These are phyloP conservation scores for Chaetomidium leptoderma DNA, from an alignment of 495 filamentous ascomycete genomes.

Conservation along the genomic window DNA sequence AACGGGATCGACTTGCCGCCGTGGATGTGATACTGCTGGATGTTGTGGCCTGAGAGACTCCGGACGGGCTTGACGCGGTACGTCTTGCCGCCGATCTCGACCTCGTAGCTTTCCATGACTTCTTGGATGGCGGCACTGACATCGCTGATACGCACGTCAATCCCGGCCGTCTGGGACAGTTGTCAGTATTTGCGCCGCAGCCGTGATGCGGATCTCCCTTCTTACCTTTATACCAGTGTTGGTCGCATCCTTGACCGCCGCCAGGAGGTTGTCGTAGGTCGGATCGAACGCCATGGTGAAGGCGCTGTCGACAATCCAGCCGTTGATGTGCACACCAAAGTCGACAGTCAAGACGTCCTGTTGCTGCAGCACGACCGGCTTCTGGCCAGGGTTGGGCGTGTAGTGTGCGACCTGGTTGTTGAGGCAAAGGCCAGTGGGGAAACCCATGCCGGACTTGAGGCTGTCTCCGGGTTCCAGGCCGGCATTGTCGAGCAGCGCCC, in stretches of 20 bases:
- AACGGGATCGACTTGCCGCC: conserved; percentile 84
- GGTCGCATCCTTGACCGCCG: conserved; percentile 79
- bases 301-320: conserved; percentile 85
- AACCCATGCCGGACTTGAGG: conserved; percentile 77
- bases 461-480: conserved; percentile 76
- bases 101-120: conserved; percentile 84
- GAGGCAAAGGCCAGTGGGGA: conserved; percentile 82
- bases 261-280: conserved; percentile 76
- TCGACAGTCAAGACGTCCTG: conserved; percentile 92
- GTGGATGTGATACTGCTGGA: conserved; percentile 80
- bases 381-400: conserved; percentile 84
- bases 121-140: conserved; percentile 78
- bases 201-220: not conserved
- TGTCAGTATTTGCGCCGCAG: not conserved
- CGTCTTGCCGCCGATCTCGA: conserved; percentile 69
- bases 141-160: conserved; percentile 73
- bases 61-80: conserved; percentile 80
- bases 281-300: conserved; percentile 87
- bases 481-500: conserved; percentile 70
- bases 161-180: conserved; percentile 54
- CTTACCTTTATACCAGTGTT: conserved; percentile 71
- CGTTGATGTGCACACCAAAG: conserved; percentile 87
- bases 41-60: conserved; percentile 85
- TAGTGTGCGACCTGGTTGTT: conserved; percentile 88
- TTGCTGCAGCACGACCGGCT: conserved; percentile 64